These are phyloP conservation scores for Tricholoma hemisulphureum DNA, from an alignment of 768 basidiomycete genomes.

Conservation along the genomic window DNA sequence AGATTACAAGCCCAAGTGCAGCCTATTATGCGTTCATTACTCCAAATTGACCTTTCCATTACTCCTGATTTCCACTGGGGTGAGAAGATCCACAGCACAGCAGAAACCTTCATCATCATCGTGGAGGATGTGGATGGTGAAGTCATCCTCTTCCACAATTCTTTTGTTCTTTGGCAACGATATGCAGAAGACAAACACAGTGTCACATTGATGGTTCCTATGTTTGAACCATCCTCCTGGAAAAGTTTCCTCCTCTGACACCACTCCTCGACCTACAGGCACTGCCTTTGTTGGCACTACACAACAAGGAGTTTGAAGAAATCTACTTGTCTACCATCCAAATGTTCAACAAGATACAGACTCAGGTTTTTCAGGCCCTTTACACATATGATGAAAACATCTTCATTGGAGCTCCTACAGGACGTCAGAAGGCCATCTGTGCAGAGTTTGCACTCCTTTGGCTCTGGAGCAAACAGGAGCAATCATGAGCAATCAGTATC, in stretches of 20 bases:
- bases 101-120: slow-evolving; percentile 89
- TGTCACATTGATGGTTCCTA: slow-evolving; percentile 91
- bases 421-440: slow-evolving; percentile 95
- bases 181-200: slow-evolving; percentile 94
- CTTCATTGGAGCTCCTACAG: slow-evolving; percentile 95
- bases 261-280: slow-evolving; percentile 90
- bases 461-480: slow-evolving; percentile 88
- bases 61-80: slow-evolving; percentile 99
- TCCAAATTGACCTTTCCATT: slow-evolving; percentile 91
- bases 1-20: slow-evolving; percentile 94
- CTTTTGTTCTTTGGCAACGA: slow-evolving; percentile 86
- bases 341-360: slow-evolving; percentile 98
- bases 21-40: slow-evolving; percentile 90
- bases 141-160: slow-evolving; percentile 91
- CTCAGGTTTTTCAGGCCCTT: slow-evolving; percentile 96
- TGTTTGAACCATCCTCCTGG: slow-evolving; percentile 96
- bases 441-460: slow-evolving; percentile 94
- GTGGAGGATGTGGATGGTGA: slow-evolving; percentile 99
- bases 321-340: slow-evolving; percentile 80
- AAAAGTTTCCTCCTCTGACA: slow-evolving; percentile 93
- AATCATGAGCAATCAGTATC: slow-evolving; percentile 88
- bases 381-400: slow-evolving; percentile 97
- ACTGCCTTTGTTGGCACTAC: slow-evolving; percentile 85
- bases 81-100: slow-evolving; percentile 83
- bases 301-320: slow-evolving; percentile 89